These are phyloP conservation scores for Cladobotryum protrusum DNA, from an alignment of 2,329 filamentous ascomycete genomes.

Conservation along the genomic window DNA sequence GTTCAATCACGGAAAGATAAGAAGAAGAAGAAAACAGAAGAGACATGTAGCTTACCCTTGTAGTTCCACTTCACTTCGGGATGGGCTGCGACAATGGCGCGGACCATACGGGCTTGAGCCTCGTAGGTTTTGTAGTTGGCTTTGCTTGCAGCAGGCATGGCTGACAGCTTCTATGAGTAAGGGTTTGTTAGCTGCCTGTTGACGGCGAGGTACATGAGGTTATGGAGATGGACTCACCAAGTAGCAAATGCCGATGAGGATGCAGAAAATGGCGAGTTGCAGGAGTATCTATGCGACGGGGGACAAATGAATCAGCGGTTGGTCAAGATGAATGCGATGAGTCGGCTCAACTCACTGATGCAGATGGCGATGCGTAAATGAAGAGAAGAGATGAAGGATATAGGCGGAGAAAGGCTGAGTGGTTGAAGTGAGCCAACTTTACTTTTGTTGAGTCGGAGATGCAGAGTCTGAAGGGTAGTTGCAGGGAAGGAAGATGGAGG, in stretches of 20 bases:
- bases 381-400: no score
- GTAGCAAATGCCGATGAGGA: no score
- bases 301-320: no score
- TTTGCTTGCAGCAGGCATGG: conserved; percentile 40
- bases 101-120: conserved; percentile 52
- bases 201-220: background rate
- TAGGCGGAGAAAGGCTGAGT: no score
- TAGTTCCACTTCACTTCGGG: conserved; percentile 52
- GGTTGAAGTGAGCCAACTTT: no score
- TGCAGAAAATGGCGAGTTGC: no score
- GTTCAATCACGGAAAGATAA: background rate
- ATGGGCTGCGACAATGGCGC: conserved; percentile 54
- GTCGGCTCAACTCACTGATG: no score
- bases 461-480: no score
- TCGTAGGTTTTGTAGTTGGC: conserved; percentile 57
- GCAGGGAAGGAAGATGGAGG: background rate
- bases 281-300: no score
- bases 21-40: conserved; percentile 1
- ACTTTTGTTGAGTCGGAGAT: no score
- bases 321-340: no score
- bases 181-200: background rate
- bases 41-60: conserved; percentile 43
- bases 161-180: background rate
- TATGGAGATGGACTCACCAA: background rate
- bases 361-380: no score